Percentiles rank a stretch among this genome's conserved stretches.
phyloP scores from a whole-genome alignment of 805 yeast genomes.

The Suhomyces canberraensis region DNA sequence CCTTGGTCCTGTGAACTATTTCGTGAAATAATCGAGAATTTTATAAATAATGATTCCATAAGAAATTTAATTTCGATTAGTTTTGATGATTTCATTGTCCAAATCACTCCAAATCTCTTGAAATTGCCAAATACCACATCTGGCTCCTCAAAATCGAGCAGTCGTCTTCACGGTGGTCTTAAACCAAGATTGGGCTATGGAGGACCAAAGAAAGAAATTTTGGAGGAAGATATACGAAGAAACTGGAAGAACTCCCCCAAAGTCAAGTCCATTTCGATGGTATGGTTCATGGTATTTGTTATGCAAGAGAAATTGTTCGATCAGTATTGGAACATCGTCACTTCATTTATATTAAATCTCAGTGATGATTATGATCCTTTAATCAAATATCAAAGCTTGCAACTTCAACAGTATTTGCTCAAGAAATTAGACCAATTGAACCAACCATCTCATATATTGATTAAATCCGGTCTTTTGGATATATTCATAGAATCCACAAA shows the following conservation, averaged over 20 bases:
- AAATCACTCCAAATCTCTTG: conserved; percentile 2
- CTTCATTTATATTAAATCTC: conserved; percentile 33
- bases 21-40: background rate
- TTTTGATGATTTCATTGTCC: background rate
- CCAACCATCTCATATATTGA: conserved; percentile 9
- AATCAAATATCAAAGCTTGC: conserved; percentile 25
- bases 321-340: conserved; percentile 22
- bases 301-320: background rate
- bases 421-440: conserved; percentile 1
- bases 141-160: too few relatives aligned
- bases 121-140: too few relatives aligned
- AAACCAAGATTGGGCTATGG: conserved; percentile 22
- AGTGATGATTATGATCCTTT: conserved; percentile 31
- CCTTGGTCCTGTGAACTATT: conserved; percentile 26
- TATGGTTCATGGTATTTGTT: conserved; percentile 15
- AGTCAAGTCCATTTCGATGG: conserved; percentile 25
- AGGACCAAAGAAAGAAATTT: conserved; percentile 14
- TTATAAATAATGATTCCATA: background rate
- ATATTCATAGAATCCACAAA: conserved; percentile 25
- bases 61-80: background rate
- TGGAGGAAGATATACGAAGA: conserved; percentile 22
- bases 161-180: conserved; percentile 10
- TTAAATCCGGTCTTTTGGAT: conserved; percentile 24
- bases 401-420: conserved; percentile 15
- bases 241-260: conserved; percentile 25